phyloP scores from a whole-genome alignment of 768 basidiomycete genomes.

The Pulveroboletus sp. region DNA sequence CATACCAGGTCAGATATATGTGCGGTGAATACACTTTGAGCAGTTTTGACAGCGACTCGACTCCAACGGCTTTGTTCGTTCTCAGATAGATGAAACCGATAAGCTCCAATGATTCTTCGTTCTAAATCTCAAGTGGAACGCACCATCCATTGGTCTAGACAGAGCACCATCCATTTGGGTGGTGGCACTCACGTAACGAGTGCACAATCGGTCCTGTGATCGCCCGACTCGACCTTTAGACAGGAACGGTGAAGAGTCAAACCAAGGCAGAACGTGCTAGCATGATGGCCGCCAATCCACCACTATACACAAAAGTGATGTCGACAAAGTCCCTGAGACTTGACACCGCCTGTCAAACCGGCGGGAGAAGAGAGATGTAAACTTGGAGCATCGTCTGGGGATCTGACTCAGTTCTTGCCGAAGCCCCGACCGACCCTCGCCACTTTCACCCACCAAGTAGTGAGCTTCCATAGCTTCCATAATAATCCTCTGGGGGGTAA shows the following conservation, averaged over 20 bases:
- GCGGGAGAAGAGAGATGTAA: conserved; percentile 24
- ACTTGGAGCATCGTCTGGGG: conserved; percentile 13
- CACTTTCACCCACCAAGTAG: conserved; percentile 10
- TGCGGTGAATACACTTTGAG: conserved; percentile 8
- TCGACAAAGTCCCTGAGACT: conserved; percentile 19
- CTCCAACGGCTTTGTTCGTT: conserved; percentile 13
- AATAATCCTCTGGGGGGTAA: conserved; percentile 17
- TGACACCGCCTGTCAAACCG: conserved; percentile 15
- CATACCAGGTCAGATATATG: conserved; percentile 22
- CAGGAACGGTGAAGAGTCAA: conserved; percentile 13
- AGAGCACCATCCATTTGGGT: conserved; percentile 10
- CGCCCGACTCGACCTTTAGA: conserved; percentile 7
- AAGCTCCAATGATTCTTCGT: conserved; percentile 23
- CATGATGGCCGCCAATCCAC: conserved; percentile 20
- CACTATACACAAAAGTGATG: conserved; percentile 16
- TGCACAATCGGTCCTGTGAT: conserved; percentile 9
- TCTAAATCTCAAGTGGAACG: conserved; percentile 14
- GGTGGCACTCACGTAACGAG: conserved; percentile 20
- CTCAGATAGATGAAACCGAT: conserved; percentile 20
- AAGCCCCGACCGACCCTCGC: conserved; percentile 11
- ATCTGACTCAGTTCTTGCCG: conserved; percentile 16
- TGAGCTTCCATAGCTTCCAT: conserved; percentile 21
- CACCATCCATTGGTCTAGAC: conserved; percentile 12
- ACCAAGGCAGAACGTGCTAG: conserved; percentile 23
- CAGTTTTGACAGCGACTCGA: conserved; percentile 14